Evolutionary conservation across 805 yeast genomes (phyloP).

Genomic region (Yamadazyma nakazawae): DNA sequence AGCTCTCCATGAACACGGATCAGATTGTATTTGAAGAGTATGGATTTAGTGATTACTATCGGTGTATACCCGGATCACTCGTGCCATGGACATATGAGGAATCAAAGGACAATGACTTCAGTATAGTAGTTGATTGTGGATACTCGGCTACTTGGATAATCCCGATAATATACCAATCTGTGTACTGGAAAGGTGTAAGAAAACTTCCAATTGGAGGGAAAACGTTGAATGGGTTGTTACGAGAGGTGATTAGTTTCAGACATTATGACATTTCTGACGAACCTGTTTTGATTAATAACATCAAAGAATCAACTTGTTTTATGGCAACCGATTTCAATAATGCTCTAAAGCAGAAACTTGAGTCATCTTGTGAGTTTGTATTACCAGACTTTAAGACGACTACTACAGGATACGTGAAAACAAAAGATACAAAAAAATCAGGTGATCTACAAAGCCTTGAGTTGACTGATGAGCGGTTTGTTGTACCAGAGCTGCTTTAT

Average conservation of each 20-base stretch:
- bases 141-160: constrained; percentile 82
- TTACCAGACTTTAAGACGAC: constrained; percentile 86
- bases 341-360: constrained; percentile 38
- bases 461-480: constrained; percentile 80
- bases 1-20: constrained; percentile 78
- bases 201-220: constrained; percentile 87
- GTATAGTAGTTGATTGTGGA: constrained; percentile 83
- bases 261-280: constrained; percentile 95
- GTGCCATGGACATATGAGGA: constrained; percentile 20
- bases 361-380: constrained; percentile 61
- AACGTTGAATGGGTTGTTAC: constrained; percentile 72
- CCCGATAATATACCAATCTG: constrained; percentile 78
- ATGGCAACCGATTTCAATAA: constrained; percentile 57
- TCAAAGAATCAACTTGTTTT: constrained; percentile 76
- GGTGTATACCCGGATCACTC: constrained; percentile 60
- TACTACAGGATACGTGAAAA: constrained; percentile 65
- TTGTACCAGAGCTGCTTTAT: constrained; percentile 81
- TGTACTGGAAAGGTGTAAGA: constrained; percentile 71
- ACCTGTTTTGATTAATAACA: constrained; percentile 74
- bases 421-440: constrained; percentile 24
- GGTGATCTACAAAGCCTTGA: constrained; percentile 57
- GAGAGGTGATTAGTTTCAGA: constrained; percentile 83
- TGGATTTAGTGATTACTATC: constrained; percentile 67
- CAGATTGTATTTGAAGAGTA: constrained; percentile 94
- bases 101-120: constrained; percentile 49